A percentile compares a stretch with the other conserved stretches of the same genome.
phyloP scores from a whole-genome alignment of 2,329 filamentous ascomycete genomes.

The Neonectria hederae region DNA sequence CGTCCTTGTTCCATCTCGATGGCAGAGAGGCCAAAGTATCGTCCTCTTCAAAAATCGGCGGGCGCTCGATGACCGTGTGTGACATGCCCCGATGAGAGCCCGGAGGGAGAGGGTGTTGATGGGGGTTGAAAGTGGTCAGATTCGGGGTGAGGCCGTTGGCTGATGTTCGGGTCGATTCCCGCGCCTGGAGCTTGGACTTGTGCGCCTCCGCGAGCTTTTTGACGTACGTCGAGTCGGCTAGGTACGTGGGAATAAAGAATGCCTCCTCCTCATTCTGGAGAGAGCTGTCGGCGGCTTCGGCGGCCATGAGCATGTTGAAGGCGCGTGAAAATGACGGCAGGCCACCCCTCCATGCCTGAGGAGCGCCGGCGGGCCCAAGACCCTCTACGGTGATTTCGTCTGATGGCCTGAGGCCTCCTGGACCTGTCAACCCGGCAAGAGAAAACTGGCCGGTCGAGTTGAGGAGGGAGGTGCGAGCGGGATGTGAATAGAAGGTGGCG shows the following conservation, averaged over 20 bases:
- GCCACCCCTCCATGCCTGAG: constrained; percentile 40
- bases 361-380: constrained; percentile 43
- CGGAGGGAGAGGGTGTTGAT: constrained; percentile 51
- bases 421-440: constrained; percentile 21
- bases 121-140: constrained; percentile 56
- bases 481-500: constrained; percentile 43
- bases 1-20: constrained; percentile 81
- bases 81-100: constrained; percentile 77
- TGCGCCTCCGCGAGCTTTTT: constrained; percentile 77
- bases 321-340: constrained; percentile 62
- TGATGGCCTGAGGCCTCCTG: constrained; percentile 15
- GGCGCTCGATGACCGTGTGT: constrained; percentile 85
- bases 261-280: constrained; percentile 45
- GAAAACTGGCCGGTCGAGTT: constrained; percentile 56
- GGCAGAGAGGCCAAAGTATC: constrained; percentile 73
- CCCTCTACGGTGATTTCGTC: constrained; percentile 46
- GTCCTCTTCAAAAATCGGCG: constrained; percentile 69
- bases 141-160: constrained; percentile 46
- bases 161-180: constrained; percentile 52
- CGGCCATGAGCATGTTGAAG: constrained; percentile 59
- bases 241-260: constrained; percentile 88
- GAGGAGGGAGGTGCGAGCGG: constrained; percentile 54
- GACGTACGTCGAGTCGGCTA: constrained; percentile 80
- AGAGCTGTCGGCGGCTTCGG: constrained; percentile 41
- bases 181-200: constrained; percentile 64